phyloP scores from a whole-genome alignment of 2,329 filamentous ascomycete genomes.

The Calonectria pseudoturangicola region DNA sequence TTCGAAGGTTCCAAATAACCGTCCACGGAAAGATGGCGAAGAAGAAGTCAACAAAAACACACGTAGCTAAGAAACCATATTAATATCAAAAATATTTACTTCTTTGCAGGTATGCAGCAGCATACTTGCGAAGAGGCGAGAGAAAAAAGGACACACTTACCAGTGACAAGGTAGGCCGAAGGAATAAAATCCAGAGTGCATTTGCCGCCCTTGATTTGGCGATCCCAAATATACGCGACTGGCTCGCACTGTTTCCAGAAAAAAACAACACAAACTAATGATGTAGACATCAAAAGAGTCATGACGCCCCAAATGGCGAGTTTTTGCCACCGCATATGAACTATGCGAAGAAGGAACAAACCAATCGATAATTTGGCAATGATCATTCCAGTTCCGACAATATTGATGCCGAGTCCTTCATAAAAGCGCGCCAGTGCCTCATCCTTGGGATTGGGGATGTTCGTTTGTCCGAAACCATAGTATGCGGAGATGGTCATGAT shows the following conservation, averaged over 20 bases:
- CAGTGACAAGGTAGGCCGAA: slow-evolving; percentile 17
- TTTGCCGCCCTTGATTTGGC: not conserved
- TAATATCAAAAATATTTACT: not conserved
- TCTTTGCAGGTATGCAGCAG: too few relatives aligned
- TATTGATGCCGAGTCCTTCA: slow-evolving; percentile 56
- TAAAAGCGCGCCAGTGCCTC: slow-evolving; percentile 51
- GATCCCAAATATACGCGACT: slow-evolving; percentile 33
- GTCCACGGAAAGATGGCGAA: slow-evolving; percentile 64
- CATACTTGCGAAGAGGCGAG: not conserved
- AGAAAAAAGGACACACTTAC: slow-evolving; percentile 21
- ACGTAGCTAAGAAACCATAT: slow-evolving; percentile 18
- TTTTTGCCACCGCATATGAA: slow-evolving; percentile 56
- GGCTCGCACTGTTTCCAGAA: slow-evolving; percentile 37
- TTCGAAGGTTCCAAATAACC: slow-evolving; percentile 63
- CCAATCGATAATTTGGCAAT: slow-evolving; percentile 60
- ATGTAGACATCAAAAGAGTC: slow-evolving; percentile 22
- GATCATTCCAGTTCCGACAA: slow-evolving; percentile 60
- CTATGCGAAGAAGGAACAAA: slow-evolving; percentile 60
- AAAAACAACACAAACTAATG: slow-evolving; percentile 11
- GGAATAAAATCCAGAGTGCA: slow-evolving; percentile 34
- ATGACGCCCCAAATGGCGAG: slow-evolving; percentile 57
- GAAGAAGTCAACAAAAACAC: slow-evolving; percentile 58
- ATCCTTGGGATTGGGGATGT: slow-evolving; percentile 44
- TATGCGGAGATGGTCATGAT: slow-evolving; percentile 54
- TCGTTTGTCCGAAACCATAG: slow-evolving; percentile 58